Base-by-base conservation (phyloP, 768 basidiomycete genomes). In the Hebeloma cylindrosporum region DNA sequence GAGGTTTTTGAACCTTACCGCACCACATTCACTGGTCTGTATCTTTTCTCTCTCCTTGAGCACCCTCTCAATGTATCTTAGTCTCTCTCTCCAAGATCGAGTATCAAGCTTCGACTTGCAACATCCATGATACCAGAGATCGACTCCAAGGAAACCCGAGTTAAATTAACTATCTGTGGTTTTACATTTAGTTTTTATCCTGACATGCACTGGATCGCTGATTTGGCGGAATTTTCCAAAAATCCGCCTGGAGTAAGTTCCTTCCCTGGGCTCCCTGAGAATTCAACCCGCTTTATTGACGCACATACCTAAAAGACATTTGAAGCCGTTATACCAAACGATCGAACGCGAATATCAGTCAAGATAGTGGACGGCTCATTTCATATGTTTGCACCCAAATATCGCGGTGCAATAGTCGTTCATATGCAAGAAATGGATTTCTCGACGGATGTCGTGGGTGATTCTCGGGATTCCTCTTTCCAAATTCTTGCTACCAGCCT, bases 321-420 rank as follows among this genome's bases (percentile, higher is more conserved):
- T 58, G 94, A 94, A 62, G 78, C 91, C 17, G 93, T 96, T 9
- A 80, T 93, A 11, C 96, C 96, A 1, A 92, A 77, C 43, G 96
- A 98, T 60, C 68, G 85, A 31, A 97, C 93, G 5, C 70, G 72
- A 8, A 65, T 97, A 18, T 69, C 74, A n/a, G 48, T 94, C 25
- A 78, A 74, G 50, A 56, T 93, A 16, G 47, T 68, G 13, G 85
- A 93, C 54, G 77, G 82, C 7, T 87, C 89, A 0, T 54, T 89
- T 8, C 80, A 82, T 38, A 47, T 78, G 1, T 68, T 79, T 16
- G 77, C 85, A 1, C 77, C 78, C 1, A 75, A 60, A 0, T 68
- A 84, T 53, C 70, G 75, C 2, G 89, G 92, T 13, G 78, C 82
- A 2, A 50, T 88, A n/a, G 75, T 89, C 4, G 40, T 85, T 1